Evolutionary conservation across 495 filamentous ascomycete species (phyloP).

Genomic region (Aspergillus asperescens): DNA sequence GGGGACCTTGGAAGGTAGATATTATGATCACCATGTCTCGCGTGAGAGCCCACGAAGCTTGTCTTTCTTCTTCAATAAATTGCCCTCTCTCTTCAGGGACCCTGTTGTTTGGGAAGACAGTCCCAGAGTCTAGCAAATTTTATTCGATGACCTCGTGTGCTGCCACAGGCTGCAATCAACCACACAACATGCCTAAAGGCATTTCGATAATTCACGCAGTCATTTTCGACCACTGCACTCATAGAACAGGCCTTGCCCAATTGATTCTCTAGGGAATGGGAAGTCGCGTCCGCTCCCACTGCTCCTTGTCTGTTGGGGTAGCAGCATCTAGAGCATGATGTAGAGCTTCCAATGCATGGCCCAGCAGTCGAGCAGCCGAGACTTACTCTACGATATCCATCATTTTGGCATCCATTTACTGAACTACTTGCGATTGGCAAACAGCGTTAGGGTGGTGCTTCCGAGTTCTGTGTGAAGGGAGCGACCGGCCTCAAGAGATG

Average conservation of each 20-base stretch:
- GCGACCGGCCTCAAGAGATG: neutral
- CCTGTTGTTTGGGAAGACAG: neutral
- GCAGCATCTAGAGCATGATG: neutral
- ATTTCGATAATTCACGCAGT: too few relatives aligned
- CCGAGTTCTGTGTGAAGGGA: neutral
- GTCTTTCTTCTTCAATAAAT: neutral
- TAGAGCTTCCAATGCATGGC: neutral
- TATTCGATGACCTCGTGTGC: neutral
- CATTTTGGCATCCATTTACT: neutral
- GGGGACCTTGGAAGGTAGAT: constrained; percentile 5
- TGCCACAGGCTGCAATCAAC: neutral
- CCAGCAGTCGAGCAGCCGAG: neutral
- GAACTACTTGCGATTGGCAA: neutral
- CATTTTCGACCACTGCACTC: too few relatives aligned
- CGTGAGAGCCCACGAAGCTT: too few relatives aligned
- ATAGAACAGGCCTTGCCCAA: too few relatives aligned
- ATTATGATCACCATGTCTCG: neutral
- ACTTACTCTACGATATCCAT: neutral
- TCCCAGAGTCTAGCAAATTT: neutral
- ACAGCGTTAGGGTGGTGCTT: neutral
- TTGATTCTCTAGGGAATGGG: neutral
- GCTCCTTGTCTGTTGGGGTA: neutral
- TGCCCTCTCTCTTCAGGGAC: neutral
- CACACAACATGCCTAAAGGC: too few relatives aligned
- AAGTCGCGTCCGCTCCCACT: neutral